phyloP scores from a whole-genome alignment of 2,329 filamentous ascomycete species.

The Boeremia exigua region DNA sequence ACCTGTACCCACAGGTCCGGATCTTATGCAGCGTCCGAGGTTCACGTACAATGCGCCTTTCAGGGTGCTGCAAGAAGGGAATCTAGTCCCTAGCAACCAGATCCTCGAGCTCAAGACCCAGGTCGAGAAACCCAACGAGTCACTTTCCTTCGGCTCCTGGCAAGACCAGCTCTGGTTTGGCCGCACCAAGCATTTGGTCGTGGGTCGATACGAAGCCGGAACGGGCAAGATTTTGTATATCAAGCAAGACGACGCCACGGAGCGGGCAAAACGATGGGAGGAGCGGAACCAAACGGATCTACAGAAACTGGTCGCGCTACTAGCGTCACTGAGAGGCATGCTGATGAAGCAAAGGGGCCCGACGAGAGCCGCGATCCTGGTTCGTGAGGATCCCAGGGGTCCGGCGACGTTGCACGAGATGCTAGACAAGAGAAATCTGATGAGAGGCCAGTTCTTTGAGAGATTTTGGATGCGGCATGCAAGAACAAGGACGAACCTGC shows the following conservation, averaged over 20 bases:
- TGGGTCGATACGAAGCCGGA: slow-evolving; percentile 23
- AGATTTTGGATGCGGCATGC: slow-evolving; percentile 21
- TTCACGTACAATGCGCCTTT: slow-evolving; percentile 28
- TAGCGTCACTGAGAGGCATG: slow-evolving; percentile 18
- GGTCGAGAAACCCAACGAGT: slow-evolving; percentile 13
- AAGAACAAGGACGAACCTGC: neutral
- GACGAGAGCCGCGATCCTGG: slow-evolving; percentile 20
- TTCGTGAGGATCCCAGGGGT: slow-evolving; percentile 25
- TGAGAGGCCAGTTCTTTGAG: slow-evolving; percentile 21
- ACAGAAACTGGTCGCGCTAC: slow-evolving; percentile 30
- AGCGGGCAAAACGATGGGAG: slow-evolving; percentile 32
- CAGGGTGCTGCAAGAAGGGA: slow-evolving; percentile 32
- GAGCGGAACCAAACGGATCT: slow-evolving; percentile 27
- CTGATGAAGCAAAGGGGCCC: slow-evolving; percentile 24
- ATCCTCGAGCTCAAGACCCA: slow-evolving; percentile 38
- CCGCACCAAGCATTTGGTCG: slow-evolving; percentile 34
- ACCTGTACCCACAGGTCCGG: neutral
- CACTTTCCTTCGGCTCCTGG: slow-evolving; percentile 17
- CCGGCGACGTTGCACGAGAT: slow-evolving; percentile 25
- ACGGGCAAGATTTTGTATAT: slow-evolving; percentile 20
- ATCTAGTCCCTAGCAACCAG: slow-evolving; percentile 28
- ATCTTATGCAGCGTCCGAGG: slow-evolving; percentile 16
- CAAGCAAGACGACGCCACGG: slow-evolving; percentile 24
- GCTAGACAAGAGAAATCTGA: slow-evolving; percentile 16
- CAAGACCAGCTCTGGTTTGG: slow-evolving; percentile 43